Conservation (phyloP, 2,329 filamentous ascomycete species). For the Sclerotinia glacialis region DNA sequence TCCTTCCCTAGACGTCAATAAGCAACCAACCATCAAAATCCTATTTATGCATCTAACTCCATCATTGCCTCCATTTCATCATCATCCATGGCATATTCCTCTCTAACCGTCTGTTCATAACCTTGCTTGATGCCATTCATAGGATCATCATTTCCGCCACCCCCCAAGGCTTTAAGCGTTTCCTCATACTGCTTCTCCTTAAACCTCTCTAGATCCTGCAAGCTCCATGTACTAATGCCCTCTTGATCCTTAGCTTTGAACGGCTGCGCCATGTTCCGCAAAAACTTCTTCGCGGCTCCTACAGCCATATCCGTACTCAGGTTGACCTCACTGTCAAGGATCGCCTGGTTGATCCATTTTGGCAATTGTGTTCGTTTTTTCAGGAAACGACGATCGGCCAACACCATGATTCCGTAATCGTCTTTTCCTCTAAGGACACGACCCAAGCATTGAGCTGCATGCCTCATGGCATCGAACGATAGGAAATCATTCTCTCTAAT, state of each 20-base stretch:
- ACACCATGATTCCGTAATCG: slow-evolving; percentile 99
- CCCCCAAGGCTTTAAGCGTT: slow-evolving; percentile 61
- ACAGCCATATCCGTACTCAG: slow-evolving; percentile 95
- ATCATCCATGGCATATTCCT: slow-evolving; percentile 38
- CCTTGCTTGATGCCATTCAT: slow-evolving; percentile 28
- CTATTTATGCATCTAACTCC: slow-evolving; percentile 31
- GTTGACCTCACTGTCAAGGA: slow-evolving; percentile 82
- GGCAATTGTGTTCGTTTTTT: slow-evolving; percentile 88
- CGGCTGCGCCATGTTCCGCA: slow-evolving; percentile 88
- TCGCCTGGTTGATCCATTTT: slow-evolving; percentile 91
- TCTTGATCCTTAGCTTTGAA: slow-evolving; percentile 82
- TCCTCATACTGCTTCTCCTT: slow-evolving; percentile 73
- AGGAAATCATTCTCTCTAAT: slow-evolving; percentile 97
- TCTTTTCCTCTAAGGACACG: slow-evolving; percentile 95
- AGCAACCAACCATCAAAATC: background rate
- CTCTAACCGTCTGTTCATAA: slow-evolving; percentile 26
- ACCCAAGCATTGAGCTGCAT: slow-evolving; percentile 92
- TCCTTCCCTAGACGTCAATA: background rate
- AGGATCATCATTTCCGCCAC: slow-evolving; percentile 24
- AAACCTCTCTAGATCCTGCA: slow-evolving; percentile 73
- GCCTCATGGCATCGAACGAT: slow-evolving; percentile 99
- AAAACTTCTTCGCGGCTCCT: slow-evolving; percentile 81
- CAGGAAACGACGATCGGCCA: slow-evolving; percentile 89
- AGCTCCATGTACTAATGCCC: slow-evolving; percentile 88
- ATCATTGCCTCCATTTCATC: slow-evolving; percentile 53